phyloP scores from a whole-genome alignment of 768 basidiomycete genomes.

The Collybiopsis luxurians region DNA sequence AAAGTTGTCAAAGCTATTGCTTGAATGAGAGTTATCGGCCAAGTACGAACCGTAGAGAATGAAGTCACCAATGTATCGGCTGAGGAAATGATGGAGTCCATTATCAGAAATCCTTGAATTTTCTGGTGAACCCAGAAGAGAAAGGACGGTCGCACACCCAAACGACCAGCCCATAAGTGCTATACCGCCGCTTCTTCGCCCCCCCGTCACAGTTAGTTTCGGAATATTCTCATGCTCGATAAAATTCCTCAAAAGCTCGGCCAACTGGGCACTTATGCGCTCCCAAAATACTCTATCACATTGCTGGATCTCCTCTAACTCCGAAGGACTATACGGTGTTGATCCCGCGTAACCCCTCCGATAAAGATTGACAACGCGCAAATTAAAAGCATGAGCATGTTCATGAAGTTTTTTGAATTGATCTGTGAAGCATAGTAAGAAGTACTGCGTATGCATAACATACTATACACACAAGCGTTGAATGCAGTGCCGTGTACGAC shows the following conservation, averaged over 20 bases:
- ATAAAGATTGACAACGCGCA: slow-evolving; percentile 18
- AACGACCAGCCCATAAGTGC: slow-evolving; percentile 20
- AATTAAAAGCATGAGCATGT: slow-evolving; percentile 11
- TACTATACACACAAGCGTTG: not conserved
- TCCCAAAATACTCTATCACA: slow-evolving; percentile 14
- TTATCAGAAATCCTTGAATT: slow-evolving; percentile 6
- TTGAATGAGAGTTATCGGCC: not conserved
- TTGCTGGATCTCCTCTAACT: slow-evolving; percentile 14
- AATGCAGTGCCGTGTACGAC: not conserved
- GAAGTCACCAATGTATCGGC: slow-evolving; percentile 10
- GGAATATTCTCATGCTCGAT: slow-evolving; percentile 17
- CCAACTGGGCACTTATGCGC: slow-evolving; percentile 13
- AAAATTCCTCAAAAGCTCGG: slow-evolving; percentile 15
- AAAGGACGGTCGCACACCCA: slow-evolving; percentile 11
- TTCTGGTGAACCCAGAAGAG: not conserved
- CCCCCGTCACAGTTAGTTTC: slow-evolving; percentile 6
- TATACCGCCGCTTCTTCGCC: slow-evolving; percentile 13
- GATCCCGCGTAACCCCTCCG: slow-evolving; percentile 21
- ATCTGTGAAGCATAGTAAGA: slow-evolving; percentile 9
- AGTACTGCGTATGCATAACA: not conserved
- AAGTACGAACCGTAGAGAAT: slow-evolving; percentile 16
- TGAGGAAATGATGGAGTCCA: not conserved
- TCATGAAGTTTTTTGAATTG: slow-evolving; percentile 10
- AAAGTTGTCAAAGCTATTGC: not conserved
- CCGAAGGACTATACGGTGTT: slow-evolving; percentile 18